Evolutionary conservation across 345 rosid species (phyloP), one percentile per base, ranked within the genome.

Genomic region (Acer yangbiense): DNA sequence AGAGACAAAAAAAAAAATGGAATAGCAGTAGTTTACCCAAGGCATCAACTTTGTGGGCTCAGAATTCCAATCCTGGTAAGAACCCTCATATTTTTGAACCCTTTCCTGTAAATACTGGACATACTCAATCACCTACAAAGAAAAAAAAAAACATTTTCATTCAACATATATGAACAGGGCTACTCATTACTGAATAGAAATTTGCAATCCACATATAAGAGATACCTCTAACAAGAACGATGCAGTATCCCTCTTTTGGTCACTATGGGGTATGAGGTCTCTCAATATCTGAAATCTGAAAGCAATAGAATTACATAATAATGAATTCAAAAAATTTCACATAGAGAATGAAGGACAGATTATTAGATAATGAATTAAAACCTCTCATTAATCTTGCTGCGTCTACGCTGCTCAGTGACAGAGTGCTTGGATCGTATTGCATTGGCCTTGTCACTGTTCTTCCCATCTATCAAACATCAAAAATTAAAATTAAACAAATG

Each of bases 321-420:
- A 46, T 46, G 50, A 46, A 9, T 10, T 9, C 10, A 43, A 4
- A 43, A 4, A 43, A 43, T 43, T 17, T 5, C 9, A 50, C 55
- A 50, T 57, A n/a, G 39, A 35, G 4, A 35, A 35, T 35, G 39
- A 43, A 43, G 46, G 7, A 43, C 2, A 9, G 46, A 43, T 43
- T 9, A 43, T 43, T 43, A 43, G 46, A 43, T 43, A 43, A 32
- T 66, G 55, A 76, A 27, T 11, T 11, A 76, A 62, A 63, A 91
- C 97, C 99, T 94, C 85, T 96, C 99, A 39, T 96, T 96, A 78
- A 96, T 96, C 88, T 94, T 96, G 91, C 97, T 96, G 81, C 99
- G 89, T 77, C 98, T 82, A 23, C 97, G 88, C 86, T 94, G 99
- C 85, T 96, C 98, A 0, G 97, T 96, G 58, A 94, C 99, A 0